Base-by-base conservation (phyloP, 2,329 filamentous ascomycete species). In the Ophiosphaerella korrae region DNA sequence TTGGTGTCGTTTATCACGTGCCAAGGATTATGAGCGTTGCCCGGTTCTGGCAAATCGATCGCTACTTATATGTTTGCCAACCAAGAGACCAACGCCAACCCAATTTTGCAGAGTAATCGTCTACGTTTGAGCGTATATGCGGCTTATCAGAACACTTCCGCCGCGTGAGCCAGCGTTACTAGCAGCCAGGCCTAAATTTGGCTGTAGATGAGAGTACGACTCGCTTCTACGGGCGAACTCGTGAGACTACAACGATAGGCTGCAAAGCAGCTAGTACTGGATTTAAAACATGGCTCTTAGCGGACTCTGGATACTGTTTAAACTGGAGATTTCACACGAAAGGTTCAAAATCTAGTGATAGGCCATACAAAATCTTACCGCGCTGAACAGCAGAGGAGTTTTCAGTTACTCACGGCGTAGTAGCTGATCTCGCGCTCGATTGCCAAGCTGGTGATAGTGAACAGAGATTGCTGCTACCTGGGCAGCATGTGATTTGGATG, bases 271-370 rank as follows among this genome's bases (percentile, higher is more conserved):
- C 18, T 24, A 14, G 16, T 23, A 41, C 38, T 41, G 38, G 38
- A 12, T 41, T 24, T 21, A 41, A 41, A 26, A 41, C 24, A n/a
- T 41, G 38, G 38, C 9, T 41, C 18, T n/a, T 41, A 11, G 38
- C 16, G 26, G 38, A 41, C 38, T 41, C 38, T 41, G 38, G 38
- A 21, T 41, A 41, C 26, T 41, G 38, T 41, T 41, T 41, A 21
- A 41, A 41, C 38, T 41, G 38, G 38, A 23, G 38, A 26, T 41
- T 41, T 24, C 38, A 41, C 18, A 11, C 38, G 11, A 41, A 41
- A 14, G 38, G 38, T 12, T n/a, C 9, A 23, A 41, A 26, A 8
- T 8, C 38, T 21, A 26, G 38, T 41, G 38, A 26, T 41, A 21
- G 38, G 38, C 38, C 38, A 26, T 41, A 41, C 18, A 41, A 41